Percentiles rank a stretch among this genome's conserved stretches.
Evolutionary conservation across 2,329 filamentous ascomycete genomes (phyloP).

Genomic region (Cytospora mali): DNA sequence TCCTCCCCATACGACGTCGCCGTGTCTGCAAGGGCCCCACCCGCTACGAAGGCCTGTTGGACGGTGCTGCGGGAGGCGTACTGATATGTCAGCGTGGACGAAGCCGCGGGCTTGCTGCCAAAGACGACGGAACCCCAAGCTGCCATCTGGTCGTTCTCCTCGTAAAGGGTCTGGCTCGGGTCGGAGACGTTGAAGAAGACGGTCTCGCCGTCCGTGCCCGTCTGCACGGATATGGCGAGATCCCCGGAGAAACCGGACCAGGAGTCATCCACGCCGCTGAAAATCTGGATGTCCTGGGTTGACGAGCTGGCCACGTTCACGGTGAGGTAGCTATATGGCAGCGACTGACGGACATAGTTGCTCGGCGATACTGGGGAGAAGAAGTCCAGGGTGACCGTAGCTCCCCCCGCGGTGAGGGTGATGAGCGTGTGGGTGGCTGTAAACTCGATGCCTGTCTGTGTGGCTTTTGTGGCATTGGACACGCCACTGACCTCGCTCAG

Average conservation of each 20-base stretch:
- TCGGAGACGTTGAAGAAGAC: slow-evolving; percentile 26
- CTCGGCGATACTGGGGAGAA: slow-evolving; percentile 39
- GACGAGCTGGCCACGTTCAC: slow-evolving; percentile 30
- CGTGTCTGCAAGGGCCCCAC: slow-evolving; percentile 5
- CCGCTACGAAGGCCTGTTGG: slow-evolving; percentile 15
- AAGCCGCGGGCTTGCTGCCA: slow-evolving; percentile 12
- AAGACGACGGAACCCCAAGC: slow-evolving; percentile 22
- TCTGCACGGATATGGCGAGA: neutral
- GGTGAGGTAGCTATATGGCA: slow-evolving; percentile 40
- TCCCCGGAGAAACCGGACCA: slow-evolving; percentile 36
- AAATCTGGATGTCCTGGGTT: slow-evolving; percentile 34
- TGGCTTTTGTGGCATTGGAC: slow-evolving; percentile 28
- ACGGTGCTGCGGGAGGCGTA: slow-evolving; percentile 15
- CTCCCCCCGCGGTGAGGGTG: slow-evolving; percentile 32
- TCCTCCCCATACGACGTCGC: slow-evolving; percentile 9
- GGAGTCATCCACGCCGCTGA: slow-evolving; percentile 38
- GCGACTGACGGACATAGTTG: slow-evolving; percentile 39
- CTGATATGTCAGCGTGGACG: slow-evolving; percentile 10
- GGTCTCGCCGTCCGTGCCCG: neutral
- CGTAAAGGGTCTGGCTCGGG: slow-evolving; percentile 10
- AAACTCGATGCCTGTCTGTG: slow-evolving; percentile 33
- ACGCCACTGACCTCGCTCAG: slow-evolving; percentile 34
- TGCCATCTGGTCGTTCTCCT: slow-evolving; percentile 25
- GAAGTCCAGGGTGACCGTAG: slow-evolving; percentile 38
- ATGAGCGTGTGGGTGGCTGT: slow-evolving; percentile 38